Conservation (phyloP, 2,329 filamentous ascomycete genomes). For the Huntiella moniliformis region DNA sequence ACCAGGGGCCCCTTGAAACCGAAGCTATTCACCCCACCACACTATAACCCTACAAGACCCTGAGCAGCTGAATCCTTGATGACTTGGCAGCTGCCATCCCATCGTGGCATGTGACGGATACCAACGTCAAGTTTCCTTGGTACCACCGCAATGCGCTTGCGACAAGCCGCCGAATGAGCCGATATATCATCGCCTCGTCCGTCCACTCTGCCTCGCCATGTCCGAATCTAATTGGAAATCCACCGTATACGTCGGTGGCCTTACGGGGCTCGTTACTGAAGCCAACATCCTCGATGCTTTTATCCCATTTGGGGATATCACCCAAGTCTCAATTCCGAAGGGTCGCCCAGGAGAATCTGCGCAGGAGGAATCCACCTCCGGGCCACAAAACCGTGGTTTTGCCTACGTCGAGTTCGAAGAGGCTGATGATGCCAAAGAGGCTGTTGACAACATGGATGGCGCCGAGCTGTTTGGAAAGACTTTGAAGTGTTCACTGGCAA, state of each 20-base stretch:
- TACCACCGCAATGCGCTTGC: background rate
- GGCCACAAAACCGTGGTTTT: conserved; percentile 75
- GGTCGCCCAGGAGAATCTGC: conserved; percentile 44
- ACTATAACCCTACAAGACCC: too few species aligned
- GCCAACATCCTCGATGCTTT: conserved; percentile 75
- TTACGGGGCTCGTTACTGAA: conserved; percentile 59
- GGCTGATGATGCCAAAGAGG: conserved; percentile 70
- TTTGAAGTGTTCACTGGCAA: conserved; percentile 82
- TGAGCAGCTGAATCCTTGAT: too few species aligned
- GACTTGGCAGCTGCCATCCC: background rate
- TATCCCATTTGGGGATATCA: conserved; percentile 89
- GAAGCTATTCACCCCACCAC: too few species aligned
- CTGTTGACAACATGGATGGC: conserved; percentile 98
- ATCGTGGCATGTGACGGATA: background rate
- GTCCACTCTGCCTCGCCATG: conserved; percentile 31
- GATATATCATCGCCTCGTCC: background rate
- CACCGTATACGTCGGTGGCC: conserved; percentile 80
- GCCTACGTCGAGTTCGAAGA: conserved; percentile 92
- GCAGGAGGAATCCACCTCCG: conserved; percentile 19
- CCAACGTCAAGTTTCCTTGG: background rate
- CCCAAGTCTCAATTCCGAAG: conserved; percentile 77
- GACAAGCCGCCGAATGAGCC: too few species aligned
- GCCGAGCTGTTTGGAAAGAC: conserved; percentile 84
- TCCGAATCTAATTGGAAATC: conserved; percentile 74
- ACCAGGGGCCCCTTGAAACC: too few species aligned